Evolutionary conservation across 106 monocot species (phyloP).

Genomic region (Chionographis japonica): DNA sequence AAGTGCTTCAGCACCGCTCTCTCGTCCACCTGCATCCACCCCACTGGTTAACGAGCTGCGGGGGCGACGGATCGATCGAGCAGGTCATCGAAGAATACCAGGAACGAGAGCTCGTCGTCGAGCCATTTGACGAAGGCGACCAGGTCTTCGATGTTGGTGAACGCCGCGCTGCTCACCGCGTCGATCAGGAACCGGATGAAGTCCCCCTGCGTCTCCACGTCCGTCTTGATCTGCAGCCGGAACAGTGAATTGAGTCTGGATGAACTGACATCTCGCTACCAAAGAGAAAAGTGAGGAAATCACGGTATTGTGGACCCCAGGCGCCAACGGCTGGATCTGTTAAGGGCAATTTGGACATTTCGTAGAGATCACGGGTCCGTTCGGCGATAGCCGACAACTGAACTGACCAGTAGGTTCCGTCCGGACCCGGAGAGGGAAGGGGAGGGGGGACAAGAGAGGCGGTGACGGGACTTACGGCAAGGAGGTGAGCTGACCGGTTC

Average conservation of each 20-base stretch:
- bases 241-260: too few relatives aligned
- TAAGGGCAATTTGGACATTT: constrained; percentile 5
- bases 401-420: constrained; percentile 2
- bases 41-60: not conserved
- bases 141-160: constrained; percentile 82
- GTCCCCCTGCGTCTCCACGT: constrained; percentile 97
- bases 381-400: not conserved
- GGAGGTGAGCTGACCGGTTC: constrained; percentile 92
- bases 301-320: not conserved
- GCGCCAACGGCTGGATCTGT: not conserved
- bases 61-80: not conserved
- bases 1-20: constrained; percentile 98
- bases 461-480: constrained; percentile 59
- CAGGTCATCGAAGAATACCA: constrained; percentile 29
- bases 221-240: constrained; percentile 67
- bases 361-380: not conserved
- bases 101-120: constrained; percentile 94
- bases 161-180: constrained; percentile 65
- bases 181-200: constrained; percentile 80
- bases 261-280: too few relatives aligned
- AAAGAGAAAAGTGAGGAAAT: too few relatives aligned
- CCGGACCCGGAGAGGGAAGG: constrained; percentile 5
- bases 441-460: not conserved
- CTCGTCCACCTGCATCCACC: constrained; percentile 79
- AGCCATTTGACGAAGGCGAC: constrained; percentile 99